Evolutionary conservation across 495 filamentous ascomycete genomes (phyloP).

Genomic region (Tuber microsphaerosporum): DNA sequence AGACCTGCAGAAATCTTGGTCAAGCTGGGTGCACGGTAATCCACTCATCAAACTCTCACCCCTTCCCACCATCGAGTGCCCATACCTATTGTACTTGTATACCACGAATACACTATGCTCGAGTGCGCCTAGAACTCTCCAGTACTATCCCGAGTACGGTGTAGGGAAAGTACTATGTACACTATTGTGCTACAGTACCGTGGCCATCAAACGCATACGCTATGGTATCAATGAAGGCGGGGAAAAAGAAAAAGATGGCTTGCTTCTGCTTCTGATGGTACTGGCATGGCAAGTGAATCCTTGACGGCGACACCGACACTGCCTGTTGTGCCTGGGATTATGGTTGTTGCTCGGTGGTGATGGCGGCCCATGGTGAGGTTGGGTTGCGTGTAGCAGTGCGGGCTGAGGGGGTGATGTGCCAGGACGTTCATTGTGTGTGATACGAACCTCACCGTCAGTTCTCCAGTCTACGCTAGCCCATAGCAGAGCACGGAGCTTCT

Average conservation of each 20-base stretch:
- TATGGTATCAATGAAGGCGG: neutral
- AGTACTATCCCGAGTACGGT: neutral
- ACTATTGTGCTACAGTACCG: neutral
- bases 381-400: neutral
- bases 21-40: constrained; percentile 34
- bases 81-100: neutral
- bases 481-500: neutral
- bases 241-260: neutral
- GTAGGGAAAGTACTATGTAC: neutral
- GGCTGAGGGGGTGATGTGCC: neutral
- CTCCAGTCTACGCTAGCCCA: constrained; percentile 1
- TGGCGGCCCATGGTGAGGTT: neutral
- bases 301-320: neutral
- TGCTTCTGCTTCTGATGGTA: neutral
- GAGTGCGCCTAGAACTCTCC: neutral
- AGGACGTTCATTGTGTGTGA: neutral
- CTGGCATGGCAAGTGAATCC: neutral
- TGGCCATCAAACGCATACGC: neutral
- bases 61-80: neutral
- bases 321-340: neutral
- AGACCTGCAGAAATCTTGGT: constrained; percentile 36
- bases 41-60: neutral
- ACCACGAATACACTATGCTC: neutral
- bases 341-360: constrained; percentile 1
- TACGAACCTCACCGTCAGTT: neutral